phyloP scores from a whole-genome alignment of 768 basidiomycete genomes.

The Pulveroboletus sp. region DNA sequence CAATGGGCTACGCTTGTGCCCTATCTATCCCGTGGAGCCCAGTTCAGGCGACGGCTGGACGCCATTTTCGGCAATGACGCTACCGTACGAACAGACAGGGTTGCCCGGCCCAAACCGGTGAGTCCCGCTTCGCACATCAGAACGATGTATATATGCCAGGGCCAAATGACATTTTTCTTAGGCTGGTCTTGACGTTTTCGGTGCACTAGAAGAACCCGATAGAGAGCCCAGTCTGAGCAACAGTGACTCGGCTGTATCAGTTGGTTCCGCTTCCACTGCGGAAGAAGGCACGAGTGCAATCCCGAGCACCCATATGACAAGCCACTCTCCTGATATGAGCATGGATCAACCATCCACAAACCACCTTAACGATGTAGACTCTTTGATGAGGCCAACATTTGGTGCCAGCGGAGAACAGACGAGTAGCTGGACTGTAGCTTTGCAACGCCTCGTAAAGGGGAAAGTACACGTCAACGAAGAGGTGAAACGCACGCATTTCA shows the following conservation, averaged over 20 bases:
- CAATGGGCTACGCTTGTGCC: neutral
- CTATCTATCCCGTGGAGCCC: constrained; percentile 17
- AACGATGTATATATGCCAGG: neutral
- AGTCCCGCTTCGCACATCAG: neutral
- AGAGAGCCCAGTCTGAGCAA: neutral
- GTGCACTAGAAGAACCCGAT: constrained; percentile 3
- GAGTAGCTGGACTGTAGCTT: constrained; percentile 12
- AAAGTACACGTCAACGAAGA: constrained; percentile 22
- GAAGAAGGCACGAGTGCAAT: constrained; percentile 1
- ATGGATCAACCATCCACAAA: neutral
- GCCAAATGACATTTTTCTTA: constrained; percentile 3
- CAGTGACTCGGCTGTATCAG: constrained; percentile 3
- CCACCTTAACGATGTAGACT: neutral
- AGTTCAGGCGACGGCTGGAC: constrained; percentile 19
- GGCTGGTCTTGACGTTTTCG: constrained; percentile 11
- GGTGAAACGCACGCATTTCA: constrained; percentile 5
- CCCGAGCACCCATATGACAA: constrained; percentile 19
- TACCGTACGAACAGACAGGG: constrained; percentile 21
- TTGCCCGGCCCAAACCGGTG: constrained; percentile 20
- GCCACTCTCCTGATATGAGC: constrained; percentile 12
- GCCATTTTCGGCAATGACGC: constrained; percentile 17
- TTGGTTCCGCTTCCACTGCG: neutral
- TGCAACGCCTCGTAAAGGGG: constrained; percentile 31
- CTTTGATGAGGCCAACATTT: neutral
- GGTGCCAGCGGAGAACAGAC: constrained; percentile 8